Evolutionary conservation across 345 rosid species (phyloP), one percentile per base, ranked within the genome.

Genomic region (Raphanus raphanistrum): DNA sequence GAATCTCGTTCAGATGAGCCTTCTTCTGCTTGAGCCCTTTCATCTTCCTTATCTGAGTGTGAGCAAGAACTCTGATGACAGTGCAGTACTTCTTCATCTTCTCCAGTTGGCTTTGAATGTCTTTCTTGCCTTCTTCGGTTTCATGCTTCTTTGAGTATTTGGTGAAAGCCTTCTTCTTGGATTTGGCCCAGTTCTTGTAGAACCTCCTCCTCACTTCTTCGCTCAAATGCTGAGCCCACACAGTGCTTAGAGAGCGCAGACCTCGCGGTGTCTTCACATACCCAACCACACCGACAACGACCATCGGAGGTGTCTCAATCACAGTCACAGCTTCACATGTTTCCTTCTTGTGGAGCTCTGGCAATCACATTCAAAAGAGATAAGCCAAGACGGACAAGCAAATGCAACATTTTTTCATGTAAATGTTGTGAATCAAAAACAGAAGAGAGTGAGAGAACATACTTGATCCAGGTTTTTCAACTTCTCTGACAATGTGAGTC

Each of bases 301-400:
- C 93, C 86, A 94, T 81, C 7, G 98, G 97, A n/a, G 98, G 98
- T 27, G 97, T 88, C 78, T 92, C 97, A 45, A 92, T 74, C 8
- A 94, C 62, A 8, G 98, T 92, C 31, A 94, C 97, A 10, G 93
- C 91, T 78, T 94, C 97, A 76, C 95, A 90, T 1, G 98, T 88
- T 85, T 94, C 97, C 84, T 92, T 92, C 89, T 94, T 90, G 88
- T 94, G 98, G 10, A 94, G 97, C 85, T 92, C 91, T 88, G 75
- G 0, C 41, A 77, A 31, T 4, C 15, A 59, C n/a, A 59, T 2
- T 0, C 17, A 48, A 38, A 0, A 72, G 7, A 32, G 0, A 68
- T 61, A 5, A 69, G 70, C 9, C 60, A 58, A 1, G 2, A 2
- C 31, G 2, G 31, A 28, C 31, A 28, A 28, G 31, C 31, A 4